Percentiles rank a stretch among this genome's conserved stretches.
phyloP scores from a whole-genome alignment of 108 stramenopile genomes.

The Skeletonema marinoi region DNA sequence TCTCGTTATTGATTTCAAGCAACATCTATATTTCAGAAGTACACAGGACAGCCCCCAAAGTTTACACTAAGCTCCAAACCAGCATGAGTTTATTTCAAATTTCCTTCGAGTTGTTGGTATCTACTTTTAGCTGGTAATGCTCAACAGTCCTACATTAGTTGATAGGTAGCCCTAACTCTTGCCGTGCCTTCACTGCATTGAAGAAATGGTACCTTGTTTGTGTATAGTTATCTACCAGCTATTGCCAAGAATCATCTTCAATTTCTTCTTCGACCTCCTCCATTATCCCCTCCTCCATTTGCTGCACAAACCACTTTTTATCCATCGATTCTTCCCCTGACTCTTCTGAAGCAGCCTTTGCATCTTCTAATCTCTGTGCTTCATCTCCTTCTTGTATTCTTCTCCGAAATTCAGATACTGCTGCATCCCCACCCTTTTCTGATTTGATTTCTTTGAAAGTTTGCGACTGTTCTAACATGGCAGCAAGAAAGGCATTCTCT shows the following conservation, averaged over 20 bases:
- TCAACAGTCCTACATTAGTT: too few relatives aligned
- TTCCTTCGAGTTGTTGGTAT: too few relatives aligned
- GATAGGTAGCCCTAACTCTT: too few relatives aligned
- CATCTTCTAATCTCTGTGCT: not conserved
- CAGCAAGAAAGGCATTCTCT: constrained; percentile 40
- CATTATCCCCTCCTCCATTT: not conserved
- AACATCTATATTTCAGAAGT: too few relatives aligned
- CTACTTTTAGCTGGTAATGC: too few relatives aligned
- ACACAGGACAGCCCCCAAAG: too few relatives aligned
- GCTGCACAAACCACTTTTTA: not conserved
- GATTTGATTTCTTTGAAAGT: constrained; percentile 27
- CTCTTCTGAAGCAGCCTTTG: not conserved
- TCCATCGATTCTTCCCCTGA: not conserved
- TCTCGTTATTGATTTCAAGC: too few relatives aligned
- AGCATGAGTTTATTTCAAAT: too few relatives aligned
- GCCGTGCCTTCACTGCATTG: too few relatives aligned
- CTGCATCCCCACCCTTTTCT: constrained; percentile 22
- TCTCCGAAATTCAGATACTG: constrained; percentile 24
- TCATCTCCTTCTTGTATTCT: constrained; percentile 33
- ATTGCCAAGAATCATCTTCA: not conserved
- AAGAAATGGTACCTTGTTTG: too few relatives aligned
- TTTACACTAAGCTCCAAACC: too few relatives aligned
- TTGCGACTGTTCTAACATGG: constrained; percentile 38
- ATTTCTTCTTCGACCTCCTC: not conserved
- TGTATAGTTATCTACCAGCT: not conserved